Conservation (phyloP, 139 green algal species). For the Volvox africanus region DNA sequence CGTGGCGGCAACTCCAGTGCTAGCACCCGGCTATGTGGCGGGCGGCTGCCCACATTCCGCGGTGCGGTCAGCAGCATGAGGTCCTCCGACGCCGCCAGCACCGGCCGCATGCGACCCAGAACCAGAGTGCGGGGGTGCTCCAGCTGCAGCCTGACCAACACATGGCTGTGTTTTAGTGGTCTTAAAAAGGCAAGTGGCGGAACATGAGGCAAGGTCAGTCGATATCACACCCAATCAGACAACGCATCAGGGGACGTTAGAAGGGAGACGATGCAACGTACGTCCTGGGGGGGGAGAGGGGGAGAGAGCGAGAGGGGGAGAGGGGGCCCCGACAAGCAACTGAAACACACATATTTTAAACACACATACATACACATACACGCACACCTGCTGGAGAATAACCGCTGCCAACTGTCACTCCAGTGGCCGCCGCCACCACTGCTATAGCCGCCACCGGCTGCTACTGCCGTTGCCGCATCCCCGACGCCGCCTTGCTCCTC, state of each 20-base stretch:
- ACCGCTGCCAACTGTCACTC: not conserved
- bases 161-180: not conserved
- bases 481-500: not conserved
- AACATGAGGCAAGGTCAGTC: too few relatives aligned
- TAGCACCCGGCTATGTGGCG: constrained; percentile 23
- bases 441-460: too few relatives aligned
- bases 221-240: not conserved
- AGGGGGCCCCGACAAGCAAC: too few relatives aligned
- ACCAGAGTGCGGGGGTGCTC: constrained; percentile 28
- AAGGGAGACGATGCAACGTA: not conserved
- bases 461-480: too few relatives aligned
- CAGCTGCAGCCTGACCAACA: constrained; percentile 16
- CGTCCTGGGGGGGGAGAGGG: too few relatives aligned
- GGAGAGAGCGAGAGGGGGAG: too few relatives aligned
- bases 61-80: constrained; percentile 27
- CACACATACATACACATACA: too few relatives aligned
- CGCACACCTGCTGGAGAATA: constrained; percentile 32
- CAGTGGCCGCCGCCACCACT: not conserved
- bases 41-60: not conserved
- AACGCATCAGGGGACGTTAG: not conserved
- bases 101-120: constrained; percentile 35
- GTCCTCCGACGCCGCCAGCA: constrained; percentile 11
- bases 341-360: too few relatives aligned
- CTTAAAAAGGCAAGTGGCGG: too few relatives aligned
- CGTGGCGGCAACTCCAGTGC: not conserved